These are phyloP conservation scores for Aspergillus carlsbadensis DNA, from an alignment of 495 filamentous ascomycete genomes.

Conservation along the genomic window DNA sequence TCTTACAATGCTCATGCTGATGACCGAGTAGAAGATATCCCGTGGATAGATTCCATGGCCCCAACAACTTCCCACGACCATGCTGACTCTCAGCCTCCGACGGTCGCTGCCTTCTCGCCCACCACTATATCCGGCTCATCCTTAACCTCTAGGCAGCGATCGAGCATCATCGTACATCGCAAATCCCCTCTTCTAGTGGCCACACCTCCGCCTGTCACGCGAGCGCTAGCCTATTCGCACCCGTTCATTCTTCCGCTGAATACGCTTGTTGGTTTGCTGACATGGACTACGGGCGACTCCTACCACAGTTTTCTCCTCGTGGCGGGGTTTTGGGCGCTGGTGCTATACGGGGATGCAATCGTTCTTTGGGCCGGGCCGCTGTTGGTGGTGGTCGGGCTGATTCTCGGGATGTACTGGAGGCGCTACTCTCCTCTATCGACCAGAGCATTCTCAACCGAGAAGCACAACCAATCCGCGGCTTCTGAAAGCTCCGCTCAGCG, in stretches of 20 bases:
- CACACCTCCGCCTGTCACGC: slow-evolving; percentile 89
- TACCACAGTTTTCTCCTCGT: slow-evolving; percentile 97
- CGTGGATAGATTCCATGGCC: slow-evolving; percentile 64
- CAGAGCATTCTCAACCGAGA: slow-evolving; percentile 68
- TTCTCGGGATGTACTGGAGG: slow-evolving; percentile 88
- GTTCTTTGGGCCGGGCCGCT: slow-evolving; percentile 80
- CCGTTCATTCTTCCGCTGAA: slow-evolving; percentile 88
- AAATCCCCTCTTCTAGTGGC: slow-evolving; percentile 92
- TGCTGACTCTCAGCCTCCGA: slow-evolving; percentile 60
- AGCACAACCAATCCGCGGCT: slow-evolving; percentile 46
- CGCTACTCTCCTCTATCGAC: slow-evolving; percentile 89
- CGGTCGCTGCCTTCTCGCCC: slow-evolving; percentile 84
- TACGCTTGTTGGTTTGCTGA: slow-evolving; percentile 75
- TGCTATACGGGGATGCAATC: slow-evolving; percentile 80
- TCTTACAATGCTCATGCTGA: slow-evolving; percentile 15
- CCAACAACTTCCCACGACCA: slow-evolving; percentile 43
- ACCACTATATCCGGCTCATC: slow-evolving; percentile 67
- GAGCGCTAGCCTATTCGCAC: slow-evolving; percentile 89
- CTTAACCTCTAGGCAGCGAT: slow-evolving; percentile 71
- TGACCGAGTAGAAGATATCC: slow-evolving; percentile 50
- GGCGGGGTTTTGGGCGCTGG: slow-evolving; percentile 76
- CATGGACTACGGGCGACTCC: slow-evolving; percentile 89
- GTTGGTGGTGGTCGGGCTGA: slow-evolving; percentile 72
- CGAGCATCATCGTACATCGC: slow-evolving; percentile 91
- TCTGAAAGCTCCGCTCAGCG: slow-evolving; percentile 69